Evolutionary conservation across 192 early-diverging fungal species (phyloP).

Genomic region (Backusella circina): DNA sequence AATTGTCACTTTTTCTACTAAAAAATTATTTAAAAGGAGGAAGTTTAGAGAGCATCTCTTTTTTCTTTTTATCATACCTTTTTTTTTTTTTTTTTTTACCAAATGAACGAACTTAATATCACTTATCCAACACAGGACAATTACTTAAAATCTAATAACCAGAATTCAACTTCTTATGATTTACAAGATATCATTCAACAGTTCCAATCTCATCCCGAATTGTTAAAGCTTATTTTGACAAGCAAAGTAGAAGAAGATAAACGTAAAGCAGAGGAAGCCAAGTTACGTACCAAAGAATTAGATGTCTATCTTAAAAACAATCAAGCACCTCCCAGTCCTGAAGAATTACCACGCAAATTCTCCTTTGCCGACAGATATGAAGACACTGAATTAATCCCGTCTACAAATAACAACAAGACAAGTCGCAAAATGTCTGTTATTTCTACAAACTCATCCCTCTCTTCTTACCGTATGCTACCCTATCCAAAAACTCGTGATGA

Average conservation of each 20-base stretch:
- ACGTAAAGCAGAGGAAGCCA: constrained; percentile 54
- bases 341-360: neutral
- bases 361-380: neutral
- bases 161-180: constrained; percentile 37
- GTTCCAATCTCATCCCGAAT: constrained; percentile 45
- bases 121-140: neutral
- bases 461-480: neutral
- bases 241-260: constrained; percentile 58
- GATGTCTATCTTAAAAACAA: constrained; percentile 42
- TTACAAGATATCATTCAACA: constrained; percentile 53
- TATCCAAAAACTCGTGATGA: neutral
- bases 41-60: neutral
- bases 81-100: neutral
- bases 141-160: neutral
- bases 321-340: neutral
- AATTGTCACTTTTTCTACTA: neutral
- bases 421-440: neutral
- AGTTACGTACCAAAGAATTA: constrained; percentile 43
- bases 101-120: neutral
- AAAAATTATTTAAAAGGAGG: constrained; percentile 4
- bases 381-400: neutral
- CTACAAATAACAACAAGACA: neutral
- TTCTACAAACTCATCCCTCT: neutral
- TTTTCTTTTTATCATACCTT: neutral
- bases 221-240: constrained; percentile 51